Evolutionary conservation across 208 protist genomes (phyloP).

Genomic region (Crithidia sp.): DNA sequence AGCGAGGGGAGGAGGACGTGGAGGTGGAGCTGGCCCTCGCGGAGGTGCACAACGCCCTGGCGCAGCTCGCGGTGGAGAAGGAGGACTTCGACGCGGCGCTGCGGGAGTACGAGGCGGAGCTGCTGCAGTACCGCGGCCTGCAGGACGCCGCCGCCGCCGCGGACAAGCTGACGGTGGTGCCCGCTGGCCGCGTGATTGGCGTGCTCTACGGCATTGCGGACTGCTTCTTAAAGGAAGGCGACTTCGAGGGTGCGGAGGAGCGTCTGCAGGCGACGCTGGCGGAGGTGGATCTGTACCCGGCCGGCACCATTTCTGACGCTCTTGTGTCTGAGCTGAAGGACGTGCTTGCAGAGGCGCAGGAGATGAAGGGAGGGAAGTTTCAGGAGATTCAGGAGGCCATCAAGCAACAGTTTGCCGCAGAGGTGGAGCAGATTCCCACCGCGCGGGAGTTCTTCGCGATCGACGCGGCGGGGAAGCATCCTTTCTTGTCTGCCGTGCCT

Average conservation of each 20-base stretch:
- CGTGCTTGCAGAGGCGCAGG: constrained; percentile 72
- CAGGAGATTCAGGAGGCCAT: constrained; percentile 70
- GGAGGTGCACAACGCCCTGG: constrained; percentile 86
- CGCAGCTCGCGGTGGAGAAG: constrained; percentile 76
- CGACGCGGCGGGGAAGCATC: constrained; percentile 44
- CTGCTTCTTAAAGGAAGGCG: constrained; percentile 84
- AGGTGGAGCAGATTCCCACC: constrained; percentile 65
- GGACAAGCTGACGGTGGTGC: constrained; percentile 40
- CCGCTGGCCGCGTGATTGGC: constrained; percentile 57
- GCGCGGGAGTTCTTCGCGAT: constrained; percentile 68
- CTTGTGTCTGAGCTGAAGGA: constrained; percentile 76
- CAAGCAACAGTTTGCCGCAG: constrained; percentile 68
- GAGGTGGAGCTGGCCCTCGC: constrained; percentile 65
- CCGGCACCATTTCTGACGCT: constrained; percentile 45
- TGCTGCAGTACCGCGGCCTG: constrained; percentile 79
- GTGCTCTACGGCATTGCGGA: constrained; percentile 83
- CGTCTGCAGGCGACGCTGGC: constrained; percentile 64
- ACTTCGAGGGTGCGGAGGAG: constrained; percentile 85
- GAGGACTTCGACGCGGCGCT: constrained; percentile 82
- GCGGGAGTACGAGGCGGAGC: constrained; percentile 83
- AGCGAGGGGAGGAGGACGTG: constrained; percentile 41
- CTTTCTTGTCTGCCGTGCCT: constrained; percentile 70
- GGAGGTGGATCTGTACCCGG: constrained; percentile 63
- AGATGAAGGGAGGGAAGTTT: constrained; percentile 83
- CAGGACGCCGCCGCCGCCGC: constrained; percentile 35